These are phyloP conservation scores for Boletus vinaceobasis DNA, from an alignment of 768 basidiomycete genomes.

Conservation along the genomic window DNA sequence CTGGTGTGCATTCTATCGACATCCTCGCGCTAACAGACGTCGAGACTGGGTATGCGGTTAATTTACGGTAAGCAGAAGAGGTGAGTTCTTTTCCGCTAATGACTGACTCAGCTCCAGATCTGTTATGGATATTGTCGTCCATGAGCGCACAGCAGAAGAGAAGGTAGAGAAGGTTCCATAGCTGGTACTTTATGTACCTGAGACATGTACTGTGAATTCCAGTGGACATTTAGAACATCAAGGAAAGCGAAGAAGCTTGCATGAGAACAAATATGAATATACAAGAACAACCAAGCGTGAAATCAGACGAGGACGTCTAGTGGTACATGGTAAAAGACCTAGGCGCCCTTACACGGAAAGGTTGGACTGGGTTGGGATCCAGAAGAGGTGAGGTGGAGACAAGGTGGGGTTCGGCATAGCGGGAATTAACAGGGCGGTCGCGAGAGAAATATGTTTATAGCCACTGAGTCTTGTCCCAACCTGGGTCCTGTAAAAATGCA, in stretches of 20 bases:
- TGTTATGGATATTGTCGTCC: conserved; percentile 73
- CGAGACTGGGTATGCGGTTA: conserved; percentile 68
- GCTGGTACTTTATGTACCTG: conserved; percentile 11
- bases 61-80: conserved; percentile 54
- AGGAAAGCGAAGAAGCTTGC: conserved; percentile 6
- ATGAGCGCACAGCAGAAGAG: conserved; percentile 38
- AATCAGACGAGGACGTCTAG: conserved; percentile 14
- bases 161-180: conserved; percentile 9
- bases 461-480: conserved; percentile 85
- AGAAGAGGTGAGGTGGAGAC: neutral
- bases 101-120: conserved; percentile 43
- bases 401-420: neutral
- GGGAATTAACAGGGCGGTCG: neutral
- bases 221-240: neutral
- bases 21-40: conserved; percentile 70
- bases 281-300: conserved; percentile 18
- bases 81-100: neutral
- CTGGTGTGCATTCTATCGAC: conserved; percentile 77
- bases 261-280: conserved; percentile 18
- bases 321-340: conserved; percentile 18
- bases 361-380: neutral
- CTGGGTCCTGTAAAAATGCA: conserved; percentile 92
- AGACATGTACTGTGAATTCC: conserved; percentile 5
- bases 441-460: conserved; percentile 37
- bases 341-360: conserved; percentile 6